Evolutionary conservation across 108 stramenopile species (phyloP), one percentile per base, ranked within the genome.

Genomic region (Nannochloropsis salina): DNA sequence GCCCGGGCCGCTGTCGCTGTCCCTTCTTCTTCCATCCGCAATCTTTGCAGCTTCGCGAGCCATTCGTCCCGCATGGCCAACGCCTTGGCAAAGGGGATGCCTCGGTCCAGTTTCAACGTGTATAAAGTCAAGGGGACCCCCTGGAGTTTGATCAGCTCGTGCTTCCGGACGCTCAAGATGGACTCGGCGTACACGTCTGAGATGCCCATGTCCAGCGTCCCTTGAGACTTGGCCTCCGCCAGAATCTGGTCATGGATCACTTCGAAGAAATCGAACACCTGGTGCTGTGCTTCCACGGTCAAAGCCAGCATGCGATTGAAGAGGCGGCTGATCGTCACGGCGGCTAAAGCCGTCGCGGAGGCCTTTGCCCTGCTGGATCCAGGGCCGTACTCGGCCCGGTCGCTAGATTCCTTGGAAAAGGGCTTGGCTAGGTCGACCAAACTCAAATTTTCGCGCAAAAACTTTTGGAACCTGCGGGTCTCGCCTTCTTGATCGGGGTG

Each of bases 251-350:
- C 20, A 0, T 74, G 61, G 61, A 74, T 74, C 61, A 74, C 20
- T n/a, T 74, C 61, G 6, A 74, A 74, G 61, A 74, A 74, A 74
- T 74, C 61, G 61, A 74, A 74, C 20, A 74, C 61, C 61, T 74
- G 20, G 61, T 74, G 61, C 61, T 74, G 61, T 74, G 61, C 61
- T 15, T 74, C 61, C 61, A 74, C 61, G 20, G 61, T n/a, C 8
- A 74, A 74, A n/a, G 61, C 61, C 61, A 74, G n/a, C 61, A 74
- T 6, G 8, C 61, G 61, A 2, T 74, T 74, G 6, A 74, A 74
- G 15, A 74, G 8, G n/a, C 61, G 61, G 3, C 61, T 74, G 15
- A 74, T 74, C 4, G 61, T 74, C 15, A 74, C n/a, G 20, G 61
- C 15, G 61, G 20, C 8, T n/a, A n/a, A n/a, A 0, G 20, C 61